Base-by-base conservation (phyloP, 23 red algal species). In the Chondrus crispus region DNA sequence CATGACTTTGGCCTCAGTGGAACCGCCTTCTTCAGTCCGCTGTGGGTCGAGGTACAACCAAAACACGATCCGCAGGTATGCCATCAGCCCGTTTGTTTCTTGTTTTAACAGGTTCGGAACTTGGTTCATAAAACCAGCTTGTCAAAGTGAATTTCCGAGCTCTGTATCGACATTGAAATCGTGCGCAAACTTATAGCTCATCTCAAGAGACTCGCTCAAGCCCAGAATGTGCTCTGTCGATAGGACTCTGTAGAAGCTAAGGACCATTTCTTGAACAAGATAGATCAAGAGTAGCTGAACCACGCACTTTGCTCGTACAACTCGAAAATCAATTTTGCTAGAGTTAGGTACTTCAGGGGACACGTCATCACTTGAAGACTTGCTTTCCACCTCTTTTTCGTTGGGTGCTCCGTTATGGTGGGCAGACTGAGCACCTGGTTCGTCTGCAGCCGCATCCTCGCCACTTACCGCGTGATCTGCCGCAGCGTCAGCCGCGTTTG, bases 81-180 rank as follows among this genome's bases (percentile, higher is more conserved):
- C 89, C 60, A 68, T 82, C 57, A 96, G 58, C 4, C 97, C 93
- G 45, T 85, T 83, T 8, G 92, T 98, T 50, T 98, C 97, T 46
- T 98, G 97, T 54, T 88, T 88, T 5, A 98, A 84, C 14, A 98
- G 76, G 80, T 98, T 98, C 12, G 97, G 97, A 40, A 98, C 93
- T 73, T 98, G 97, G 53, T 87, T 95, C 97, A 98, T 98, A 71
- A 96, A 98, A 8, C 97, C 97, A 19, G 97, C 81, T 35, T 92
- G 85, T 94, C 97, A 98, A 5, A 98, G 90, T 30, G 77, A 87
- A 45, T 91, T 94, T 3, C 97, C 79, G 46, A 96, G 70, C 4
- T 81, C 90, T 53, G 94, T 85, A 63, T 96, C 85, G 9, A 89
- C 87, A 69, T 98, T 98, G 82, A 98, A 98, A 22, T 84, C 80